Conservation (phyloP, 306 rosid genomes). For the Sechiopsis laciniata region DNA sequence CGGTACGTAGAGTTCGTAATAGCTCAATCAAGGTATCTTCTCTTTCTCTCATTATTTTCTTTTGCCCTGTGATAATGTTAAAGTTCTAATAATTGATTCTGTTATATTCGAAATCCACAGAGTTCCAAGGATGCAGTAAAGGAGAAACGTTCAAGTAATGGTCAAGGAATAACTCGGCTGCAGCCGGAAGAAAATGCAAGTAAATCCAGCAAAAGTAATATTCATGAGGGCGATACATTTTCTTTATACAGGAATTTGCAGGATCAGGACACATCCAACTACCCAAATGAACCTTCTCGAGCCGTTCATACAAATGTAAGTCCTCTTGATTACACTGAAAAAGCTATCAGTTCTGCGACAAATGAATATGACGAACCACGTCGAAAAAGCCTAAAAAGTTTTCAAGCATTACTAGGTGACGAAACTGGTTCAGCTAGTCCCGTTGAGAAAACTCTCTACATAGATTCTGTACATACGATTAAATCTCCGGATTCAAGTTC, state of each 20-base stretch:
- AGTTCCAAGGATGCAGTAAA: slow-evolving; percentile 29
- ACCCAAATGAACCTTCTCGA: slow-evolving; percentile 31
- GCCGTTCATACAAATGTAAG: slow-evolving; percentile 30
- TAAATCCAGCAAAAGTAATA: slow-evolving; percentile 23
- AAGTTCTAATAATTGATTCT: slow-evolving; percentile 28
- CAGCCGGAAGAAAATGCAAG: slow-evolving; percentile 18
- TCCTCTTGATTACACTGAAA: slow-evolving; percentile 34
- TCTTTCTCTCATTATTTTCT: neutral
- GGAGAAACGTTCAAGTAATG: slow-evolving; percentile 28
- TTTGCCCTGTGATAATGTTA: slow-evolving; percentile 13
- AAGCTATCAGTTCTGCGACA: slow-evolving; percentile 25
- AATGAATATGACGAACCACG: slow-evolving; percentile 34
- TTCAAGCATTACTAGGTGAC: slow-evolving; percentile 28
- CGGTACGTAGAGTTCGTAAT: slow-evolving; percentile 34
- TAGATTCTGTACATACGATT: slow-evolving; percentile 50
- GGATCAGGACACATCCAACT: slow-evolving; percentile 14
- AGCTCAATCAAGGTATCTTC: slow-evolving; percentile 26
- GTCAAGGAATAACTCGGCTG: slow-evolving; percentile 12
- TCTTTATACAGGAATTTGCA: slow-evolving; percentile 13
- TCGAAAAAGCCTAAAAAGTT: slow-evolving; percentile 32
- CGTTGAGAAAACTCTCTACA: slow-evolving; percentile 69
- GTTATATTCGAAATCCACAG: slow-evolving; percentile 36
- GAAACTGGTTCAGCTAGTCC: slow-evolving; percentile 41
- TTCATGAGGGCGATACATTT: slow-evolving; percentile 16
- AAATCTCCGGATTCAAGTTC: slow-evolving; percentile 40